A percentile compares a stretch with the other conserved stretches of the same genome.
These are phyloP conservation scores for Hymenoscyphus repandus DNA, from an alignment of 2,329 filamentous ascomycete genomes.

Conservation along the genomic window DNA sequence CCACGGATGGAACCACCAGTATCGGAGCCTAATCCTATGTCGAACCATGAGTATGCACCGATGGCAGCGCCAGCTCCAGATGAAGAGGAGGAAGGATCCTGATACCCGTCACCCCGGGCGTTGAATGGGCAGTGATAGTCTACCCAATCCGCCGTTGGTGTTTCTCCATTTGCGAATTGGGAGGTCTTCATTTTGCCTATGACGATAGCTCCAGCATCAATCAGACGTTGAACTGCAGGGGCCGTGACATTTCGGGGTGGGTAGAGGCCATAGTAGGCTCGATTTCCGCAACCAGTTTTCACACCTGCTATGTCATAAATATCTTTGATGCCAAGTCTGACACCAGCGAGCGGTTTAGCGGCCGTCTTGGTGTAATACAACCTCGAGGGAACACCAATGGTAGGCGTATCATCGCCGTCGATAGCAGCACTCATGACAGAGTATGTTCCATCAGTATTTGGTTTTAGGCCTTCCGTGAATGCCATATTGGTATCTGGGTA, in stretches of 20 bases:
- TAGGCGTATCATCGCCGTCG: conserved; percentile 36
- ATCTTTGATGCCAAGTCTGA: conserved; percentile 59
- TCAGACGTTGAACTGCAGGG: conserved; percentile 46
- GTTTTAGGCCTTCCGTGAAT: conserved; percentile 42
- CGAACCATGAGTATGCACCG: conserved; percentile 40
- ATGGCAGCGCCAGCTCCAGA: conserved; percentile 43
- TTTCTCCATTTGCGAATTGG: conserved; percentile 35
- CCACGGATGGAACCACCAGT: conserved; percentile 43
- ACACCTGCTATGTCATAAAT: conserved; percentile 54
- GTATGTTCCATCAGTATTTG: conserved; percentile 34
- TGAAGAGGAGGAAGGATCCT: conserved; percentile 40
- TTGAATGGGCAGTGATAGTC: conserved; percentile 34
- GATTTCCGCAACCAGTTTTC: conserved; percentile 50
- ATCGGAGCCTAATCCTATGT: conserved; percentile 42
- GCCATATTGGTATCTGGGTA: conserved; percentile 45
- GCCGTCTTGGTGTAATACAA: conserved; percentile 50
- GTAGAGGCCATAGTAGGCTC: conserved; percentile 52
- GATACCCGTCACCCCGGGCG: conserved; percentile 40
- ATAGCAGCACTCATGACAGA: conserved; percentile 38
- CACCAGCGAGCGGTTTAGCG: conserved; percentile 52
- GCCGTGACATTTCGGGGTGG: conserved; percentile 41
- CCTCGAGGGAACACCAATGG: conserved; percentile 52
- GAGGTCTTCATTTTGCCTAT: conserved; percentile 46
- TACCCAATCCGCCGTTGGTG: conserved; percentile 44
- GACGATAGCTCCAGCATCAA: conserved; percentile 53